These are phyloP conservation scores for Eimeria maxima DNA, from an alignment of 169 alveolate genomes.

Conservation along the genomic window DNA sequence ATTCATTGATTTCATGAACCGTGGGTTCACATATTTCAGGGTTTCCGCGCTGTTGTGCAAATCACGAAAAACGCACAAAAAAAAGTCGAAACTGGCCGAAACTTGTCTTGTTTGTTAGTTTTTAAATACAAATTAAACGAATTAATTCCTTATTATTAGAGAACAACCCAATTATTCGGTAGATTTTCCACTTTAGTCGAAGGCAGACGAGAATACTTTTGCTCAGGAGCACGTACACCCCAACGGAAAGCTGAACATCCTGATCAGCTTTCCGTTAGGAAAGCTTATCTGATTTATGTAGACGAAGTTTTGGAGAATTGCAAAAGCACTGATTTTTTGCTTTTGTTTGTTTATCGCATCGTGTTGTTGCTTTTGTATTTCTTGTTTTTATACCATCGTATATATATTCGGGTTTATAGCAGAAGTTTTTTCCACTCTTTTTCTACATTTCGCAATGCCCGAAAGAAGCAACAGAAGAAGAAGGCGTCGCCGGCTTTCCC, in stretches of 20 bases:
- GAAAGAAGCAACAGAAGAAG: background rate
- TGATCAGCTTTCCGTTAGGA: background rate
- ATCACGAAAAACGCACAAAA: too few species aligned
- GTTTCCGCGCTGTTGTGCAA: too few species aligned
- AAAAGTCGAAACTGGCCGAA: too few species aligned
- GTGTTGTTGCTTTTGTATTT: background rate
- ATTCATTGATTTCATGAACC: too few species aligned
- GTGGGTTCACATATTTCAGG: too few species aligned
- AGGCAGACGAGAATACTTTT: background rate
- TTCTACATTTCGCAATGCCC: background rate
- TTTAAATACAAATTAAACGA: too few species aligned
- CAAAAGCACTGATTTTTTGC: background rate
- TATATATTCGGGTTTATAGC: background rate
- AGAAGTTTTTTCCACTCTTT: background rate
- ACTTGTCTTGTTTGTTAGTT: too few species aligned
- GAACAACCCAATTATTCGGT: too few species aligned
- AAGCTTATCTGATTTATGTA: background rate
- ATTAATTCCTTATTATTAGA: too few species aligned
- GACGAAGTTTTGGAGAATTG: background rate
- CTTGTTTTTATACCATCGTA: background rate
- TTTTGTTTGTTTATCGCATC: background rate
- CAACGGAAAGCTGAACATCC: background rate
- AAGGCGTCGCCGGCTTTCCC: slow-evolving; percentile 33
- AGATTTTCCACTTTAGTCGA: background rate
- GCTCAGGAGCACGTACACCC: slow-evolving; percentile 42